Evolutionary conservation across 2,329 filamentous ascomycete species (phyloP), one percentile per base, ranked within the genome.

Genomic region (Epichloe glyceriae): DNA sequence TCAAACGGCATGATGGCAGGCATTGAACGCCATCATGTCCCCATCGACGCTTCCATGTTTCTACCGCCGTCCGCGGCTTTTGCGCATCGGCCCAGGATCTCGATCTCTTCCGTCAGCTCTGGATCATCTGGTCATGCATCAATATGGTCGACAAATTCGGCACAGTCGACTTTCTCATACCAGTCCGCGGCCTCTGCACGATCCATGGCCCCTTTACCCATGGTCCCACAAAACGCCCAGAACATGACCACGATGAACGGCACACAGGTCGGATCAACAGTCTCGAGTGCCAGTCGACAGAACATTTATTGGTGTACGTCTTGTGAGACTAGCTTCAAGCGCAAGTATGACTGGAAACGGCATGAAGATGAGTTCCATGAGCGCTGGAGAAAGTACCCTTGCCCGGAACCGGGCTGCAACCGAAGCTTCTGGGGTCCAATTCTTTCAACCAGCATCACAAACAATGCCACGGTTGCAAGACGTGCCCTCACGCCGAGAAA

Each of bases 321-420:
- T 17, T 78, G 73, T 63, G 79, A 83, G 62, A 82, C 81, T 46
- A 80, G 78, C 44, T 81, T 84, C 60, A 80, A 81, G 67, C 74
- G 79, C 56, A 83, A 83, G 61, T 81, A 82, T 55, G 80, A 84
- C 62, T 85, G 78, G 82, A 83, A 83, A 64, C 74, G 79, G 34
- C 82, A 85, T 63, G 80, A 85, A 61, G 80, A 83, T 58, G 80
- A 83, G 63, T 83, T 83, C 59, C 80, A 84, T 64, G 80, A 84
- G 68, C 78, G 81, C 50, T 79, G 79, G 69, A 77, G 80, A 55
- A 83, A 82, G 60, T 84, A 82, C 62, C 79, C 80, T 12, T 84
- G 80, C 58, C 80, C 80, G 5, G 80, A 81, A 56, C 70, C 70
- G 8, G 70, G 70, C 56, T 85, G 82, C 66, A 82, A 83, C 63